These are phyloP conservation scores for Microsporum ferrugineum DNA, from an alignment of 2,329 filamentous ascomycete genomes.

Conservation along the genomic window DNA sequence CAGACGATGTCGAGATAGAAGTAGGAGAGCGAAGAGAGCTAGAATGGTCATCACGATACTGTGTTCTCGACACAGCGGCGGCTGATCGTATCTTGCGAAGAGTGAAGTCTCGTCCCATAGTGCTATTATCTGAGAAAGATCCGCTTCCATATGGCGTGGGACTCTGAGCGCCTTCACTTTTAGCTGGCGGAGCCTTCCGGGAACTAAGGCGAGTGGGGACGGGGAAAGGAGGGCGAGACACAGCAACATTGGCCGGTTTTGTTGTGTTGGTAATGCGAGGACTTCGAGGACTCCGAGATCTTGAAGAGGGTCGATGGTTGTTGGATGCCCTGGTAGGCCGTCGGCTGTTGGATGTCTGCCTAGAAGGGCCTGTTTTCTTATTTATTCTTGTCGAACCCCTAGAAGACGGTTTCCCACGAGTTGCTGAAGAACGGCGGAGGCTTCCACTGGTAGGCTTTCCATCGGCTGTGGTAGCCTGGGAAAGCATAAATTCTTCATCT, in stretches of 20 bases:
- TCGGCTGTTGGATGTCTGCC: conserved; percentile 52
- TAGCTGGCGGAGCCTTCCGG: conserved; percentile 54
- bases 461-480: conserved; percentile 15
- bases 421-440: conserved; percentile 11
- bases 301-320: conserved; percentile 52
- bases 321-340: conserved; percentile 71
- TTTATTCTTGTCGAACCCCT: conserved; percentile 28
- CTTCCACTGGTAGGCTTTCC: conserved; percentile 17
- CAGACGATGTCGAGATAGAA: conserved; percentile 54
- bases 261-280: conserved; percentile 37
- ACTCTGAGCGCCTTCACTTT: conserved; percentile 67
- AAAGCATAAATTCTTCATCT: conserved; percentile 17
- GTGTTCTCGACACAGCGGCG: conserved; percentile 51
- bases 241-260: conserved; percentile 23
- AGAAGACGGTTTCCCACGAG: conserved; percentile 11
- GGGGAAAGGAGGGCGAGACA: conserved; percentile 62
- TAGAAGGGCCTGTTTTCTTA: conserved; percentile 27
- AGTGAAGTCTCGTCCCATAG: conserved; percentile 42
- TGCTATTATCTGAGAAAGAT: conserved; percentile 44
- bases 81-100: conserved; percentile 80
- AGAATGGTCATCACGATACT: conserved; percentile 17
- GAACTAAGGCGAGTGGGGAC: conserved; percentile 86
- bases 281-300: conserved; percentile 42
- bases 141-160: conserved; percentile 54
- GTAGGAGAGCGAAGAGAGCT: conserved; percentile 35